These are phyloP conservation scores for Castanea mollissima DNA, from an alignment of 306 rosid species.

Conservation along the genomic window DNA sequence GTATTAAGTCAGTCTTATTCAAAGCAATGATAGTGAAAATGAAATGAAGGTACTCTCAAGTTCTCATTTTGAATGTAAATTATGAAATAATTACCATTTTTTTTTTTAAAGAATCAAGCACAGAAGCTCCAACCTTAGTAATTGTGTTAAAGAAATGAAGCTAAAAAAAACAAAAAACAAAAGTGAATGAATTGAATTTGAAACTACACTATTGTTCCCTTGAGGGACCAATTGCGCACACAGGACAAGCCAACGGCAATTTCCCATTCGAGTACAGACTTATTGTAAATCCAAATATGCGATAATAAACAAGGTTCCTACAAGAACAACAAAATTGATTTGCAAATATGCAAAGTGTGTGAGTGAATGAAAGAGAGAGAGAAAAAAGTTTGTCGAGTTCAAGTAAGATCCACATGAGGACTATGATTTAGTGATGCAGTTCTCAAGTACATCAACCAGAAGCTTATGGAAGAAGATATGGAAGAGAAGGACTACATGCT, in stretches of 20 bases:
- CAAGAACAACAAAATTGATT: neutral
- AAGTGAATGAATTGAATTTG: conserved; percentile 7
- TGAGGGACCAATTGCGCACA: too few relatives aligned
- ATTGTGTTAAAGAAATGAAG: neutral
- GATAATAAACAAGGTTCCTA: conserved; percentile 91
- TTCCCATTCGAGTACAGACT: conserved; percentile 97
- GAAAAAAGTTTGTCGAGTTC: conserved; percentile 49
- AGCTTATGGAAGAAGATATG: conserved; percentile 44
- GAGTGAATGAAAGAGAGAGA: neutral
- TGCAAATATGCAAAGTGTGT: neutral
- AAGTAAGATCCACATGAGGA: conserved; percentile 74
- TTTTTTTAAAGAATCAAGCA: neutral
- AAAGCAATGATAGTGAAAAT: too few relatives aligned
- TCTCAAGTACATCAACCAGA: conserved; percentile 32
- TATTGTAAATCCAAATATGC: conserved; percentile 80
- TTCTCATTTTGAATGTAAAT: neutral
- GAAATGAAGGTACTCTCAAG: neutral
- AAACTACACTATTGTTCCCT: too few relatives aligned
- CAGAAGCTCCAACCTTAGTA: neutral
- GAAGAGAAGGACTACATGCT: conserved; percentile 36
- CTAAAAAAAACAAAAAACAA: neutral
- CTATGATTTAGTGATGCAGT: conserved; percentile 35
- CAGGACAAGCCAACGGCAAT: conserved; percentile 65
- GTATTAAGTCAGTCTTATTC: too few relatives aligned
- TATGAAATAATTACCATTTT: neutral